A percentile compares a stretch with the other conserved stretches of the same genome.
These are phyloP conservation scores for Botrytis hyacinthi DNA, from an alignment of 2,329 filamentous ascomycete species.

Conservation along the genomic window DNA sequence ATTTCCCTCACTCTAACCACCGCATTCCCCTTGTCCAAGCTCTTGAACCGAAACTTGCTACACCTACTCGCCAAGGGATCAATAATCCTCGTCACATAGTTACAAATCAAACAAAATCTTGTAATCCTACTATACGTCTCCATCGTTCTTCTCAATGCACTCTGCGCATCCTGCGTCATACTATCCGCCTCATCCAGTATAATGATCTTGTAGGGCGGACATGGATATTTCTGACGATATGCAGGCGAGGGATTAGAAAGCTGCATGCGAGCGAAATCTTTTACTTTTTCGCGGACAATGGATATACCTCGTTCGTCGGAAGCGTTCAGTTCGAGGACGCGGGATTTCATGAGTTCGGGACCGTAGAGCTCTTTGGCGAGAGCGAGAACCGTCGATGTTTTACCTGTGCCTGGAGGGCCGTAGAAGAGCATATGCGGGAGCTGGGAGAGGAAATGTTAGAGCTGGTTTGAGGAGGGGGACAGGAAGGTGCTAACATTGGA, in stretches of 20 bases:
- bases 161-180: conserved; percentile 98
- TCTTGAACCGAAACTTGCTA: conserved; percentile 98
- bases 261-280: conserved; percentile 95
- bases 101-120: conserved; percentile 95
- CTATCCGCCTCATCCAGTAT: conserved; percentile 97
- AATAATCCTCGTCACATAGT: conserved; percentile 98
- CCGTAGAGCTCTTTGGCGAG: conserved; percentile 97
- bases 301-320: conserved; percentile 97
- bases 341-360: conserved; percentile 84
- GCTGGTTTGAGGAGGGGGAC: neutral
- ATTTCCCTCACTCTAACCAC: conserved; percentile 78
- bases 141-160: conserved; percentile 90
- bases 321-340: conserved; percentile 98
- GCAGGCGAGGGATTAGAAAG: conserved; percentile 70
- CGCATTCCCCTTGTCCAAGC: conserved; percentile 82
- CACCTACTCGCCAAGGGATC: conserved; percentile 91
- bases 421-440: conserved; percentile 99
- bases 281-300: conserved; percentile 97
- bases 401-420: conserved; percentile 93
- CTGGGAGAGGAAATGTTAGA: conserved; percentile 43
- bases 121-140: conserved; percentile 97
- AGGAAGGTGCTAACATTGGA: conserved; percentile 64
- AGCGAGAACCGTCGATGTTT: conserved; percentile 96
- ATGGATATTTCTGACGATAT: conserved; percentile 74
- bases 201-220: conserved; percentile 98